Percentiles rank a stretch among this genome's conserved stretches.
Evolutionary conservation across 495 filamentous ascomycete species (phyloP).

Genomic region (Aspergillus sclerotiicarbonarius): DNA sequence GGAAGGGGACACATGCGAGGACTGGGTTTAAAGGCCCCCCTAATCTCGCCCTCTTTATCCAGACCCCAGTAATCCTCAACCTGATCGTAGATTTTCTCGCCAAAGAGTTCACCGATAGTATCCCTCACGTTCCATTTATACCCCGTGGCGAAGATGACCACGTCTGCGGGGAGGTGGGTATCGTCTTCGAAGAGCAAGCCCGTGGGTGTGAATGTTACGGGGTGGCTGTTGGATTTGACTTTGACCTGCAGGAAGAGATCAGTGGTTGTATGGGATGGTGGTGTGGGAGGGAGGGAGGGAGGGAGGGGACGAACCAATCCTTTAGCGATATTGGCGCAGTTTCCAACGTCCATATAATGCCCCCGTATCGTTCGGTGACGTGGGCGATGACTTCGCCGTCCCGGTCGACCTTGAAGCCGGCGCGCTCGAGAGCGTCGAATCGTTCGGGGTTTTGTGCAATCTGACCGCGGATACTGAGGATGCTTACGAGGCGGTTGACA

Average conservation of each 20-base stretch:
- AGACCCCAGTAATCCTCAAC: conserved; percentile 36
- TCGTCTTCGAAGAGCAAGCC: conserved; percentile 32
- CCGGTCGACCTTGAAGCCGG: conserved; percentile 31
- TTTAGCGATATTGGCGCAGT: conserved; percentile 23
- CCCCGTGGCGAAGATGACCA: conserved; percentile 36
- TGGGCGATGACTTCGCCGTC: conserved; percentile 26
- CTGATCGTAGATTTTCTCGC: conserved; percentile 23
- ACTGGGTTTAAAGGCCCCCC: conserved; percentile 29
- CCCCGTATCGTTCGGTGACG: conserved; percentile 30
- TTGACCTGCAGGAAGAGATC: conserved; percentile 30
- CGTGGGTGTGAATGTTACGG: background rate
- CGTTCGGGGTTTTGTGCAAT: conserved; percentile 15
- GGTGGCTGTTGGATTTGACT: conserved; percentile 18
- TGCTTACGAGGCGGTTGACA: background rate
- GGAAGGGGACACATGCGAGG: conserved; percentile 21
- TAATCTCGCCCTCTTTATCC: conserved; percentile 35
- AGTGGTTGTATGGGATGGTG: no score
- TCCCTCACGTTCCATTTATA: conserved; percentile 30
- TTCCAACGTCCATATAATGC: conserved; percentile 40
- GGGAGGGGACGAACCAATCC: background rate
- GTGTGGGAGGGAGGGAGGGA: no score
- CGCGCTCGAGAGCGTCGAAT: conserved; percentile 28
- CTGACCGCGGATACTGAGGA: conserved; percentile 2
- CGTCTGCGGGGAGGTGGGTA: conserved; percentile 28
- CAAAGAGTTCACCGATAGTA: conserved; percentile 23